Percentiles rank a stretch among this genome's conserved stretches.
Evolutionary conservation across 345 rosid species (phyloP).

Genomic region (Clausena lansium): DNA sequence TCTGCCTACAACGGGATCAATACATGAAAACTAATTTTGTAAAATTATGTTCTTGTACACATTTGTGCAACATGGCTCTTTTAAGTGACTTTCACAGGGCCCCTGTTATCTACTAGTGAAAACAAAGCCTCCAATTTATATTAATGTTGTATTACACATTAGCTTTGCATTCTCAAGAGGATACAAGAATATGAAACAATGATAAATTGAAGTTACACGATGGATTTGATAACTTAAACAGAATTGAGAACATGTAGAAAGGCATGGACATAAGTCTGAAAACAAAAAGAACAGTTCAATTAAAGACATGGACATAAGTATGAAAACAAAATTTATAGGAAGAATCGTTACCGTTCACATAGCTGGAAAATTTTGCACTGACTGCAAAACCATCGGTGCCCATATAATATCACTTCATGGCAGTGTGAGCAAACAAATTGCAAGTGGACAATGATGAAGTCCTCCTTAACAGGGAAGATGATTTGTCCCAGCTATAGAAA

Average conservation of each 20-base stretch:
- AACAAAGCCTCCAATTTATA: neutral
- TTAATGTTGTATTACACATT: neutral
- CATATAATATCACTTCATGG: constrained; percentile 40
- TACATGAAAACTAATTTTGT: neutral
- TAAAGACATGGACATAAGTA: neutral
- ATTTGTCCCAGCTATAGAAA: constrained; percentile 44
- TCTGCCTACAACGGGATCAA: neutral
- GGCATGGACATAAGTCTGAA: neutral
- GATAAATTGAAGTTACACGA: neutral
- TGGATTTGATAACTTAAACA: neutral
- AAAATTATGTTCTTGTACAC: neutral
- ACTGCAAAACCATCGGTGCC: constrained; percentile 57
- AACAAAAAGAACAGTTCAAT: neutral
- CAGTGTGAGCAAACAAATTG: constrained; percentile 56
- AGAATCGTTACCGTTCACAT: constrained; percentile 52
- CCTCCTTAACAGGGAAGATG: constrained; percentile 49
- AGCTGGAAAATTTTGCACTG: constrained; percentile 61
- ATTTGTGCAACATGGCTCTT: neutral
- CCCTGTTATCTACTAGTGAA: neutral
- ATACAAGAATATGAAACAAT: neutral
- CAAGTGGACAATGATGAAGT: constrained; percentile 53
- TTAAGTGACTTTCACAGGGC: neutral
- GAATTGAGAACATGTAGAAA: neutral
- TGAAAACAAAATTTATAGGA: neutral
- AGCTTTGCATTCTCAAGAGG: neutral